Conservation (phyloP, 768 basidiomycete species). For the Crucibulum laeve region DNA sequence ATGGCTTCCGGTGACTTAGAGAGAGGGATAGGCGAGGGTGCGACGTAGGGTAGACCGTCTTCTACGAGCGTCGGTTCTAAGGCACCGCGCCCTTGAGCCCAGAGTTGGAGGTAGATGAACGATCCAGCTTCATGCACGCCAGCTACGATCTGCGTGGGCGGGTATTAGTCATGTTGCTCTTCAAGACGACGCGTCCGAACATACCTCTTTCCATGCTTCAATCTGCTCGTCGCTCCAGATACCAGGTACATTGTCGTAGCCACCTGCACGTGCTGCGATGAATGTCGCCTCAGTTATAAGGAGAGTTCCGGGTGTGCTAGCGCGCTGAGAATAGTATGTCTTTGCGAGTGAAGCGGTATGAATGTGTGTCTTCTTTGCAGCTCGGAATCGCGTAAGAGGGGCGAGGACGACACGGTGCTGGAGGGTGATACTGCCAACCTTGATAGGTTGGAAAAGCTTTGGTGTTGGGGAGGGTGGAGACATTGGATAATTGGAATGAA, state of each 20-base stretch:
- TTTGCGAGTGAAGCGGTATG: constrained; percentile 17
- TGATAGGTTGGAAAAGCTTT: constrained; percentile 34
- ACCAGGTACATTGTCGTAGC: constrained; percentile 36
- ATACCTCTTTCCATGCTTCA: constrained; percentile 44
- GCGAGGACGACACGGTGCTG: constrained; percentile 45
- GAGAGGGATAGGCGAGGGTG: constrained; percentile 17
- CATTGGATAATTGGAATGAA: too few species aligned
- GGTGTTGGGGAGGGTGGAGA: neutral
- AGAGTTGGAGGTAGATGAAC: constrained; percentile 41
- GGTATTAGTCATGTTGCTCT: neutral
- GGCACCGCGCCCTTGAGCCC: constrained; percentile 41
- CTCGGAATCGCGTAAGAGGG: constrained; percentile 13
- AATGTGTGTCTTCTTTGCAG: constrained; percentile 6
- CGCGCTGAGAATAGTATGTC: constrained; percentile 33
- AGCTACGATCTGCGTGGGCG: constrained; percentile 29
- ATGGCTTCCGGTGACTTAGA: neutral
- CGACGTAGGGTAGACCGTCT: constrained; percentile 15
- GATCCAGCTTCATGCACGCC: constrained; percentile 39
- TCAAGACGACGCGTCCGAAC: constrained; percentile 3
- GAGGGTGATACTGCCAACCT: constrained; percentile 29
- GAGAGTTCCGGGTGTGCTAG: constrained; percentile 32
- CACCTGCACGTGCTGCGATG: constrained; percentile 24
- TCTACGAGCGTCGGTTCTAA: constrained; percentile 9
- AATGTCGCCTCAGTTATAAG: constrained; percentile 43
- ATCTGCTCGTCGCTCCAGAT: constrained; percentile 50